Percentiles rank a stretch among this genome's conserved stretches.
Evolutionary conservation across 2,329 filamentous ascomycete species (phyloP).

Genomic region (Pseudocercospora vitis): DNA sequence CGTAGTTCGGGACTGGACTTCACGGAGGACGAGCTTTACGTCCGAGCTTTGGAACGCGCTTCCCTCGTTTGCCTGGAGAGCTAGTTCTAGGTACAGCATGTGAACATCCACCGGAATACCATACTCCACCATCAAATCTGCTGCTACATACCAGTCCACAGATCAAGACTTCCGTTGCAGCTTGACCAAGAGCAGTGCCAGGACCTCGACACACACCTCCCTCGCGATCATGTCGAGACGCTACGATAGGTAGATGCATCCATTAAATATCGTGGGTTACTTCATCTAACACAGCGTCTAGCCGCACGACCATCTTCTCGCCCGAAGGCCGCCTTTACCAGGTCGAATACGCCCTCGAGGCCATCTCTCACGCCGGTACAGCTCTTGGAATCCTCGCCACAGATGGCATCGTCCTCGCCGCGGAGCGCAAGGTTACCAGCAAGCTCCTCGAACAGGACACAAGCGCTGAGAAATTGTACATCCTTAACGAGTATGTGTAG

Average conservation of each 20-base stretch:
- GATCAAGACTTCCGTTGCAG: no score
- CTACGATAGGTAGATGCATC: constrained; percentile 33
- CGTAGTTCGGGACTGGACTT: background rate
- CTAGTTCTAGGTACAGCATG: background rate
- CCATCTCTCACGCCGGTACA: constrained; percentile 96
- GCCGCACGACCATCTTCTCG: constrained; percentile 92
- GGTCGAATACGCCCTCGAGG: constrained; percentile 98
- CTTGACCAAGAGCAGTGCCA: no score
- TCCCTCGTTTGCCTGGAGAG: constrained; percentile 7
- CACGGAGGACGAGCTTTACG: background rate
- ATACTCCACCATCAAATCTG: background rate
- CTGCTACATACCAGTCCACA: background rate
- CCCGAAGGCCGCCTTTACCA: constrained; percentile 98
- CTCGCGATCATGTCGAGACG: constrained; percentile 35
- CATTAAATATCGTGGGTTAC: constrained; percentile 5
- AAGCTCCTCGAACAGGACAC: constrained; percentile 99
- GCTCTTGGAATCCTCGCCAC: constrained; percentile 95
- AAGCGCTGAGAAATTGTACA: constrained; percentile 99
- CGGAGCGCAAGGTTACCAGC: constrained; percentile 98
- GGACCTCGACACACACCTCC: background rate
- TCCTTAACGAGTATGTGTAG: constrained; percentile 82
- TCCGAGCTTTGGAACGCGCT: background rate
- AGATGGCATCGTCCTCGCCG: constrained; percentile 96
- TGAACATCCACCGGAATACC: constrained; percentile 4
- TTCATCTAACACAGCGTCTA: constrained; percentile 2